These are phyloP conservation scores for Spirogloea muscicola DNA, from an alignment of 139 green algal species.

Conservation along the genomic window DNA sequence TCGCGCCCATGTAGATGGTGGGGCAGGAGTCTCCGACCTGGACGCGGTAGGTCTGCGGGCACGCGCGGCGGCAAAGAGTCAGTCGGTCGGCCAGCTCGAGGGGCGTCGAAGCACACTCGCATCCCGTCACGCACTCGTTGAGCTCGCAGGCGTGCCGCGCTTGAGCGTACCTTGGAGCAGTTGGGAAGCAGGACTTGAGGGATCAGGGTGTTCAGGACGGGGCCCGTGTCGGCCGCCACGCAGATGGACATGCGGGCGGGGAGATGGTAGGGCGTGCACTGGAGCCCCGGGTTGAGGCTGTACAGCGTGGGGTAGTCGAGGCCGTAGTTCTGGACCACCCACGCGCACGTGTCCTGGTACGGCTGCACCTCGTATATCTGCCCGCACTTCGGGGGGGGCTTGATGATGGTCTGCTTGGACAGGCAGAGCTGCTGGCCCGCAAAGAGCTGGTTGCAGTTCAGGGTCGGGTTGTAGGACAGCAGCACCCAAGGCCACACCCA, in stretches of 20 bases:
- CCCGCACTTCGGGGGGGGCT: background rate
- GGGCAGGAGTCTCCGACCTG: slow-evolving; percentile 1
- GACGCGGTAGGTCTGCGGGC: background rate
- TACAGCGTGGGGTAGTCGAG: background rate
- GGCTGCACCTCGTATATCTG: background rate
- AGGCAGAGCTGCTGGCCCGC: slow-evolving; percentile 1
- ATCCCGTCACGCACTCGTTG: too few species aligned
- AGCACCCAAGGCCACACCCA: background rate
- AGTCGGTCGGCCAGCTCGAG: too few species aligned
- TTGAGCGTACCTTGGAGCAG: too few species aligned
- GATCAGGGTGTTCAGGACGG: too few species aligned
- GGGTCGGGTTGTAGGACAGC: background rate
- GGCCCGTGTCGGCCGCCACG: too few species aligned
- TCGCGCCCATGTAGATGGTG: slow-evolving; percentile 1
- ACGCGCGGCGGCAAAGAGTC: background rate
- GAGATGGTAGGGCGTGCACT: too few species aligned
- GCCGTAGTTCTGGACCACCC: background rate
- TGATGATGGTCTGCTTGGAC: background rate
- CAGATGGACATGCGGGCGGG: too few species aligned
- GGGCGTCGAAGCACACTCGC: too few species aligned
- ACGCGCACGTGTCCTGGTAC: slow-evolving; percentile 5
- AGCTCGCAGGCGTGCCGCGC: too few species aligned
- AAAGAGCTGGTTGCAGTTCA: background rate
- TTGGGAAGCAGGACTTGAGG: too few species aligned
- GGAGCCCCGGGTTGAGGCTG: slow-evolving; percentile 1